Conservation (phyloP, 495 filamentous ascomycete genomes). For the Astrothelium macrocarpum region DNA sequence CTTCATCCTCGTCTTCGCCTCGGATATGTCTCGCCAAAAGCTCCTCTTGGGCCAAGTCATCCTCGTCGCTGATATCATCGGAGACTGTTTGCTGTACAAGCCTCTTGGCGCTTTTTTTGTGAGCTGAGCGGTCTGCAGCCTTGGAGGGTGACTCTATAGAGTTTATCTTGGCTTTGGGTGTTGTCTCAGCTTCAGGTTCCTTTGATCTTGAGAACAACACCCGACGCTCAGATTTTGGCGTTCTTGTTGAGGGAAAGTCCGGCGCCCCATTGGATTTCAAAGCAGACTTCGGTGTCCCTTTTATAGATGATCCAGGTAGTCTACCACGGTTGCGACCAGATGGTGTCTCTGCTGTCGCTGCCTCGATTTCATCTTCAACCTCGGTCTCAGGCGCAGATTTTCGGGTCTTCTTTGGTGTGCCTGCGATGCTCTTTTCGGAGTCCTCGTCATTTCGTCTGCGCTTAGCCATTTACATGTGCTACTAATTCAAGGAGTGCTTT, state of each 20-base stretch:
- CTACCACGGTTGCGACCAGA: conserved; percentile 4
- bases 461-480: background rate
- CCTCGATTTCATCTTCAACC: background rate
- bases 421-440: background rate
- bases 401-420: background rate
- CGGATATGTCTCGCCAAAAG: conserved; percentile 64
- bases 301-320: background rate
- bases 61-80: conserved; percentile 50
- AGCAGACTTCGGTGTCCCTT: background rate
- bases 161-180: background rate
- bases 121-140: conserved; percentile 59
- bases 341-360: background rate
- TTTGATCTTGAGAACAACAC: conserved; percentile 7
- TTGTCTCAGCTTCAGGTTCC: background rate
- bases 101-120: conserved; percentile 70
- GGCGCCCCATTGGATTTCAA: background rate
- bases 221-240: conserved; percentile 7
- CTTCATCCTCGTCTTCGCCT: conserved; percentile 43
- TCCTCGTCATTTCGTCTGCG: conserved; percentile 5
- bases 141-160: background rate
- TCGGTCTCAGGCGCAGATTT: background rate
- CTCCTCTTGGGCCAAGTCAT: conserved; percentile 65
- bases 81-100: conserved; percentile 55
- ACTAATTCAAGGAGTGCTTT: too few species aligned
- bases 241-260: background rate